A percentile compares a stretch with the other conserved stretches of the same genome.
phyloP scores from a whole-genome alignment of 2,329 filamentous ascomycete genomes.

The Botrytis tulipae region DNA sequence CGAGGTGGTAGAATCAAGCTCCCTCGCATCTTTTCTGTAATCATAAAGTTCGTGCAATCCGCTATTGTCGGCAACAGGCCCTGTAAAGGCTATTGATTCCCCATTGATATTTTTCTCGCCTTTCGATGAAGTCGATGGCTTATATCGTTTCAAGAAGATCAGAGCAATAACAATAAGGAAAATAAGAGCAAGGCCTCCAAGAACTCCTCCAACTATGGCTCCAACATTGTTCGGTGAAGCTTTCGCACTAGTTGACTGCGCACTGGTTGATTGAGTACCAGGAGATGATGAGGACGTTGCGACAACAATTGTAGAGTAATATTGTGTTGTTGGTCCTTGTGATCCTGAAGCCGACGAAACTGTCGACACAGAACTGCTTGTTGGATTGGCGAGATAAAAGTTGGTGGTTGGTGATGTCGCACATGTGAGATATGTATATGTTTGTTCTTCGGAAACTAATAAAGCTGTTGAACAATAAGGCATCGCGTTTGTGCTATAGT shows the following conservation, averaged over 20 bases:
- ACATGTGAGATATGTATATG: not conserved
- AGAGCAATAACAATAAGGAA: not conserved
- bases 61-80: not conserved
- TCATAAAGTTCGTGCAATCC: not conserved
- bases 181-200: not conserved
- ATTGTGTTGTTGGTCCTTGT: not conserved
- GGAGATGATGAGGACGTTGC: not conserved
- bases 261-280: not conserved
- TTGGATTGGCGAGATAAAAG: not conserved
- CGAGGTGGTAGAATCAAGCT: not conserved
- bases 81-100: not conserved
- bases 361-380: not conserved
- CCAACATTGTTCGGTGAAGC: not conserved
- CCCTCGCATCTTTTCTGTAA: not conserved
- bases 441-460: not conserved
- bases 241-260: not conserved
- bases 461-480: not conserved
- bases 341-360: not conserved
- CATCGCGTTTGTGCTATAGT: not conserved
- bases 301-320: not conserved
- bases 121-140: not conserved
- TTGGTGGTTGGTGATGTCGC: not conserved
- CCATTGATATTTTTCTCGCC: not conserved
- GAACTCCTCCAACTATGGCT: slow-evolving; percentile 1
- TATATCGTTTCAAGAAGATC: not conserved